A percentile compares a stretch with the other conserved stretches of the same genome.
These are phyloP conservation scores for Hypholoma fasciculare DNA, from an alignment of 768 basidiomycete genomes.

Conservation along the genomic window DNA sequence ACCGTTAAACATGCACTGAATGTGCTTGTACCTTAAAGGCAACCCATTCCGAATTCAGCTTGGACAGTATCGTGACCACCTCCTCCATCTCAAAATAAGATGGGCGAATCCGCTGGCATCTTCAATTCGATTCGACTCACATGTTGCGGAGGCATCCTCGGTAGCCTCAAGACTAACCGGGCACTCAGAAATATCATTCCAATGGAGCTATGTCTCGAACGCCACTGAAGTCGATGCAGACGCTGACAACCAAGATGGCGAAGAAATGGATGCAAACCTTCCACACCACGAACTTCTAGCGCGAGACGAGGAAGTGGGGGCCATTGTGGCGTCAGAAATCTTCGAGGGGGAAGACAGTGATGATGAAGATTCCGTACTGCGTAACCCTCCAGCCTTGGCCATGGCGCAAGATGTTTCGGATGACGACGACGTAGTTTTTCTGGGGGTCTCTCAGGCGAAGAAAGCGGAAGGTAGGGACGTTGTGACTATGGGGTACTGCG, in stretches of 20 bases:
- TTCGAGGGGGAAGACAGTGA: too few species aligned
- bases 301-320: neutral
- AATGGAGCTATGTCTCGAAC: neutral
- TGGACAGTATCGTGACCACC: conserved; percentile 11
- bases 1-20: neutral
- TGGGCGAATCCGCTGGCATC: conserved; percentile 21
- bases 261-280: neutral
- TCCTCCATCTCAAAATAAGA: conserved; percentile 12
- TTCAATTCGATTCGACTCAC: neutral
- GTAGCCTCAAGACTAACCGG: neutral
- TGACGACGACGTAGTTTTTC: too few species aligned
- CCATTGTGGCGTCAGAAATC: neutral
- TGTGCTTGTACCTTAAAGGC: neutral
- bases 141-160: neutral
- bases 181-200: neutral
- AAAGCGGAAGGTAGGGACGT: neutral
- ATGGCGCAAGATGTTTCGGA: too few species aligned
- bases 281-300: neutral
- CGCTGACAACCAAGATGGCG: neutral
- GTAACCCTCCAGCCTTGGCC: too few species aligned
- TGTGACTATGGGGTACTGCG: neutral
- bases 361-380: too few species aligned
- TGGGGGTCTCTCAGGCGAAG: neutral
- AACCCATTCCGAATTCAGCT: neutral
- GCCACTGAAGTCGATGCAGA: neutral